Evolutionary conservation across 768 basidiomycete species (phyloP).

Genomic region (Termitomyces sp.): DNA sequence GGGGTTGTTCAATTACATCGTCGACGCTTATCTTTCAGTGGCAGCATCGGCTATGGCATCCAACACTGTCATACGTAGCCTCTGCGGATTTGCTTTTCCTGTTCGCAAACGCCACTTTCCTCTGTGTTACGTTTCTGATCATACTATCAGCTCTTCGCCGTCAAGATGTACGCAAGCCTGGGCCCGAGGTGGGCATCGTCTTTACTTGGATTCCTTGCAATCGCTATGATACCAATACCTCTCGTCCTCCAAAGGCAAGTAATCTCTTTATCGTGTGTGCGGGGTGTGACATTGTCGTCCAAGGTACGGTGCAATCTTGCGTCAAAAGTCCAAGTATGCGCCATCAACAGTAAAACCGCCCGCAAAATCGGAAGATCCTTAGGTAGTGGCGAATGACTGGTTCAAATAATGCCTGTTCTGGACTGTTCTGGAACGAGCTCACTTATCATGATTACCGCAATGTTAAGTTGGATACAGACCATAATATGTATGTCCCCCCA

Average conservation of each 20-base stretch:
- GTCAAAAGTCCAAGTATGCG: conserved; percentile 24
- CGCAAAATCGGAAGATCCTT: no score
- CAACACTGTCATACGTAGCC: conserved; percentile 50
- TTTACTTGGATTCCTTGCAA: conserved; percentile 19
- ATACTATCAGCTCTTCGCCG: conserved; percentile 45
- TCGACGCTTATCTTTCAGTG: conserved; percentile 55
- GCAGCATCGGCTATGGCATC: conserved; percentile 28
- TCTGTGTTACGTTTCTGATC: conserved; percentile 8
- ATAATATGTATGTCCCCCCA: no score
- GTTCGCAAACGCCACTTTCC: conserved; percentile 22
- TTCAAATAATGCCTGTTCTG: neutral
- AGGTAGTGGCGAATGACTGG: neutral
- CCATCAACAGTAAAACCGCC: conserved; percentile 22
- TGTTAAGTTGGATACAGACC: neutral
- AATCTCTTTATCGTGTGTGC: no score
- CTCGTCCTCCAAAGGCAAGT: no score
- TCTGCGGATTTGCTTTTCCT: conserved; percentile 52
- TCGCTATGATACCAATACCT: no score
- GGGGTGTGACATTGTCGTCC: no score
- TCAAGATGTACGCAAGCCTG: conserved; percentile 52
- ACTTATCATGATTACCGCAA: neutral
- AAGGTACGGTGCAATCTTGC: no score
- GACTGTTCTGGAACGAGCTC: neutral
- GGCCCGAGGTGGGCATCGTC: conserved; percentile 59
- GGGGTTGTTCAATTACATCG: conserved; percentile 56